These are phyloP conservation scores for Auriscalpium vulgare DNA, from an alignment of 768 basidiomycete genomes.

Conservation along the genomic window DNA sequence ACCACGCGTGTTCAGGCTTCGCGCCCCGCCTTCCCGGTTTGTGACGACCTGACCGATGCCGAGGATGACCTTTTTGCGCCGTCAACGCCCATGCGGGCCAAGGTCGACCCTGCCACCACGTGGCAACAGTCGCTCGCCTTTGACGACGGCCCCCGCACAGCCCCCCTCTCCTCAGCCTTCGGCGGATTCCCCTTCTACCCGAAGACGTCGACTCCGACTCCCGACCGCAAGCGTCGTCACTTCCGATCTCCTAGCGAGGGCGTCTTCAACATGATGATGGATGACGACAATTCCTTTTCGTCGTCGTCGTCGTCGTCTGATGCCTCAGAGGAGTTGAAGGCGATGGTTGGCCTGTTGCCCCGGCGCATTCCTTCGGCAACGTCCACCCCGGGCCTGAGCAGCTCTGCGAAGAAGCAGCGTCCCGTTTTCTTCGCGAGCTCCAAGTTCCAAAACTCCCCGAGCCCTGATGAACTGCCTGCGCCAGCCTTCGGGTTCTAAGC, in stretches of 20 bases:
- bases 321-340: conserved; percentile 29
- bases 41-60: conserved; percentile 61
- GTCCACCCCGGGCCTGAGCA: conserved; percentile 9
- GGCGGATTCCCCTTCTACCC: conserved; percentile 33
- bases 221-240: conserved; percentile 33
- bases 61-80: conserved; percentile 31
- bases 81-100: conserved; percentile 44
- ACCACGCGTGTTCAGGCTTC: conserved; percentile 26
- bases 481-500: conserved; percentile 40
- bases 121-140: conserved; percentile 28
- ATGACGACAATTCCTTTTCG: conserved; percentile 42
- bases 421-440: conserved; percentile 66
- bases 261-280: conserved; percentile 68
- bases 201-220: conserved; percentile 30
- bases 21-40: conserved; percentile 52
- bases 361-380: conserved; percentile 9
- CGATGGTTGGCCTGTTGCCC: conserved; percentile 22
- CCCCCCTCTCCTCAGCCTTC: conserved; percentile 34
- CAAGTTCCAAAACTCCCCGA: conserved; percentile 80
- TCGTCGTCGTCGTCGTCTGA: conserved; percentile 34
- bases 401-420: conserved; percentile 1
- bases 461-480: conserved; percentile 71
- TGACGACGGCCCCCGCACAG: conserved; percentile 38
- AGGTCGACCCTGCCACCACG: conserved; percentile 4
- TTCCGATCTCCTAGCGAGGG: conserved; percentile 62